Conservation (phyloP, 768 basidiomycete species). For the Boletellus sp. region DNA sequence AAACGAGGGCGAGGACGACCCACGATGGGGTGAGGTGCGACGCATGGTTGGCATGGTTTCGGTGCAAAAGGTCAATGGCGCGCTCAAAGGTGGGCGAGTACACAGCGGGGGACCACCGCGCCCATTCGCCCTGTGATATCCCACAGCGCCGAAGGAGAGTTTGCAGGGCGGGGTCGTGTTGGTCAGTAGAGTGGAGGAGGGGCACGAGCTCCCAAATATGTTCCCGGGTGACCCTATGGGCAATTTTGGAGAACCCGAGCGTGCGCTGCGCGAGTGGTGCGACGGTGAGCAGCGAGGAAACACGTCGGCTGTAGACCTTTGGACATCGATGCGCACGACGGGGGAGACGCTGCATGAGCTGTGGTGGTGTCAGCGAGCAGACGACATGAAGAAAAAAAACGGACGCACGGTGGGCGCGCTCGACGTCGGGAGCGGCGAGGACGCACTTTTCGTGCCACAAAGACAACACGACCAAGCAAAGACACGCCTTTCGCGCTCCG, state of each 20-base stretch:
- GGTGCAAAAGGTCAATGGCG: constrained; percentile 26
- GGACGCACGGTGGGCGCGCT: constrained; percentile 6
- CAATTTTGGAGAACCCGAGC: constrained; percentile 29
- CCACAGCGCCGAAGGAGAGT: constrained; percentile 31
- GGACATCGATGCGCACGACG: constrained; percentile 2
- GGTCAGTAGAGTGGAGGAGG: constrained; percentile 24
- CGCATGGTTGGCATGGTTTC: not conserved
- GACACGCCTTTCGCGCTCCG: constrained; percentile 29
- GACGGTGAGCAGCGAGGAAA: constrained; percentile 22
- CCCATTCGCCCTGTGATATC: constrained; percentile 35
- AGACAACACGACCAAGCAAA: constrained; percentile 32
- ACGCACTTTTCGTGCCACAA: constrained; percentile 31
- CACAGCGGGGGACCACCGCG: constrained; percentile 38
- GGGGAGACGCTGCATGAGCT: constrained; percentile 23
- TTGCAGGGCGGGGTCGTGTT: not conserved
- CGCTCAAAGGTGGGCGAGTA: constrained; percentile 32
- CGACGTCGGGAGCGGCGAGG: constrained; percentile 3
- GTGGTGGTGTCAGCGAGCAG: constrained; percentile 3
- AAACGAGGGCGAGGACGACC: constrained; percentile 51
- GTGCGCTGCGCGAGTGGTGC: constrained; percentile 19
- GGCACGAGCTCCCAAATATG: constrained; percentile 43
- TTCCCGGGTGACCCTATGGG: constrained; percentile 35
- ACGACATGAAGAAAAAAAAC: not conserved
- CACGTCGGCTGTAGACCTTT: too few relatives aligned
- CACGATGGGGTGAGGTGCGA: constrained; percentile 41